Conservation (phyloP, 73 alveolate genomes). For the Stentor coeruleus region DNA sequence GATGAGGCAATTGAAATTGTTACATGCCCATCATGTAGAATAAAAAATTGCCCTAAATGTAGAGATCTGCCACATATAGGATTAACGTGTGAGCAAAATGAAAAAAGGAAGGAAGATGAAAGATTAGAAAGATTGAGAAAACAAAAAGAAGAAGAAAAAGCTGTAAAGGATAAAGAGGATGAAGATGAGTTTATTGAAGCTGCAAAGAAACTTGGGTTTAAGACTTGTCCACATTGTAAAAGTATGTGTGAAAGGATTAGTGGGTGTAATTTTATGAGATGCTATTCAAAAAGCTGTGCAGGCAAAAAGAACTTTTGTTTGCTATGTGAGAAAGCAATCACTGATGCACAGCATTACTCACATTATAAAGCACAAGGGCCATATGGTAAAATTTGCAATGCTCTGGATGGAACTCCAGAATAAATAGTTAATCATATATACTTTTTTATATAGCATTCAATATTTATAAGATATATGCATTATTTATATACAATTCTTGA, state of each 20-base stretch:
- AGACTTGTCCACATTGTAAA: background rate
- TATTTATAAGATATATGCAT: too few species aligned
- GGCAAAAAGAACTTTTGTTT: constrained; percentile 18
- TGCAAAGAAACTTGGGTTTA: background rate
- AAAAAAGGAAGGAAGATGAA: background rate
- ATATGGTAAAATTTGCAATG: constrained; percentile 24
- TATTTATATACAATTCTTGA: too few species aligned
- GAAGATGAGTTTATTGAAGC: background rate
- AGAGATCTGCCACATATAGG: background rate
- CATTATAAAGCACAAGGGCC: constrained; percentile 33
- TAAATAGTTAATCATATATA: too few species aligned
- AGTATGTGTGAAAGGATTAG: background rate
- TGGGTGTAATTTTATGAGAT: constrained; percentile 16
- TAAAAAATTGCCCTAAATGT: background rate
- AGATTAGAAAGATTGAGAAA: too few species aligned
- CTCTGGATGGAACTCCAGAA: background rate
- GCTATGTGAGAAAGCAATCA: constrained; percentile 1
- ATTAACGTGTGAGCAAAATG: background rate
- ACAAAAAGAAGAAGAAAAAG: background rate
- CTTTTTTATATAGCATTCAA: too few species aligned
- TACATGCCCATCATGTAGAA: background rate
- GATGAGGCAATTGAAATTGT: background rate
- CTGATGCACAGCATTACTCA: constrained; percentile 13
- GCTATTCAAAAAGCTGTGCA: background rate
- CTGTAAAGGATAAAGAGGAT: background rate